phyloP scores from a whole-genome alignment of 73 alveolate genomes.

The Symbiodinium natans region DNA sequence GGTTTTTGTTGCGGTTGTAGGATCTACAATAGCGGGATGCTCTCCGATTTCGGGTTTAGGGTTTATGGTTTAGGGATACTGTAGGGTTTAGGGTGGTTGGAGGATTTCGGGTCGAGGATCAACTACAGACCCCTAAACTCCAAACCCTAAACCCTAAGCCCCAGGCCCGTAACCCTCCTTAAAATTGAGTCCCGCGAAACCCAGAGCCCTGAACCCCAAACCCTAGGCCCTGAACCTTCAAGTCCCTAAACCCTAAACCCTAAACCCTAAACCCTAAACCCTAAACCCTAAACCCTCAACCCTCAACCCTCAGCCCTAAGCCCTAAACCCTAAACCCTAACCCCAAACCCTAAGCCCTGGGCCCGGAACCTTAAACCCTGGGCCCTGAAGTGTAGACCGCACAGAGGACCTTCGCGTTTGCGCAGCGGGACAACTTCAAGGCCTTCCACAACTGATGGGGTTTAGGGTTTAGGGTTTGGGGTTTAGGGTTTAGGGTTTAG shows the following conservation, averaged over 20 bases:
- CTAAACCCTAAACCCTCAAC: too few species aligned
- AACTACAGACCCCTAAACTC: background rate
- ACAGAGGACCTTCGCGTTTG: conserved; percentile 47
- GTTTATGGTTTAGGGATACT: background rate
- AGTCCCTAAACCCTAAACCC: background rate
- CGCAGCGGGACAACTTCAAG: conserved; percentile 91
- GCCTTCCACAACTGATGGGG: background rate
- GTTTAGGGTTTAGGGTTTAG: too few species aligned
- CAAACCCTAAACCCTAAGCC: background rate
- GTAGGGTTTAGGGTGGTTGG: too few species aligned
- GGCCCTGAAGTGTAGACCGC: background rate
- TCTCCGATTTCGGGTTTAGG: too few species aligned
- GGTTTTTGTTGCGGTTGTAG: background rate
- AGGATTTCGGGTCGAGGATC: too few species aligned
- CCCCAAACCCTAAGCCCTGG: too few species aligned
- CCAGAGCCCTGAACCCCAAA: too few species aligned
- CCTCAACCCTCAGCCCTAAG: background rate
- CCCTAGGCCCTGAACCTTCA: background rate
- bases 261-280: background rate
- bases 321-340: background rate
- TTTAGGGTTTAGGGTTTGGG: too few species aligned
- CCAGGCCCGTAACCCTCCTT: background rate
- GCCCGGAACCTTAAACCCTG: background rate
- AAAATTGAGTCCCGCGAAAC: background rate
- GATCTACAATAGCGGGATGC: too few species aligned